These are phyloP conservation scores for Xylariaceae sp. DNA, from an alignment of 2,329 filamentous ascomycete genomes.

Conservation along the genomic window DNA sequence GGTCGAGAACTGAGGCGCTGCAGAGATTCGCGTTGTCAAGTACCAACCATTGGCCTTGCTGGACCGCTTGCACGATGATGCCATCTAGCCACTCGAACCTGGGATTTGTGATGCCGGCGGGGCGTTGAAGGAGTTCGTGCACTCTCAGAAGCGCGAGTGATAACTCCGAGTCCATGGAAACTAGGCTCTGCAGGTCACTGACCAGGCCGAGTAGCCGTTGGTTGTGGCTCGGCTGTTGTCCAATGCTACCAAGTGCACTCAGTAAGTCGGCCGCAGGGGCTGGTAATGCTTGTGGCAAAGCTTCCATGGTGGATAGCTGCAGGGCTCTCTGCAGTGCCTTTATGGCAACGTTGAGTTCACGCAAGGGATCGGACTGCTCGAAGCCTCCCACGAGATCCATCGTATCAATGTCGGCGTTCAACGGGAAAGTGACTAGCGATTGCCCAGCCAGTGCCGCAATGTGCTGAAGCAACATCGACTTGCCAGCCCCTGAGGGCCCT, in stretches of 20 bases:
- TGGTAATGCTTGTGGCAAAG: conserved; percentile 40
- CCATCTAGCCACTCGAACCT: conserved; percentile 97
- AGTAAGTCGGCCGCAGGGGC: conserved; percentile 42
- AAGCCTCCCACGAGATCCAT: conserved; percentile 97
- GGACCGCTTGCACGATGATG: conserved; percentile 77
- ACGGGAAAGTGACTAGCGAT: conserved; percentile 69
- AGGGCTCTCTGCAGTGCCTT: conserved; percentile 31
- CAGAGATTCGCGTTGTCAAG: conserved; percentile 97
- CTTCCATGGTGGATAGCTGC: conserved; percentile 40
- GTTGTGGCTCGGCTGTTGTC: conserved; percentile 32
- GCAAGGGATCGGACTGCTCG: conserved; percentile 80
- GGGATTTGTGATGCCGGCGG: conserved; percentile 58
- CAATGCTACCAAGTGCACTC: conserved; percentile 37
- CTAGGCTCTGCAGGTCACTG: conserved; percentile 30
- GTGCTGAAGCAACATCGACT: conserved; percentile 71
- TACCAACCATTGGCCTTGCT: conserved; percentile 84
- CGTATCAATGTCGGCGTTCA: conserved; percentile 93
- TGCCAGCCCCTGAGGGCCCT: conserved; percentile 78
- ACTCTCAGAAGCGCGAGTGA: conserved; percentile 40
- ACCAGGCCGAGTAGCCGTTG: conserved; percentile 31
- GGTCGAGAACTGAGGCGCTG: conserved; percentile 86
- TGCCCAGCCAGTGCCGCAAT: conserved; percentile 74
- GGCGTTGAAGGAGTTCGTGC: conserved; percentile 41
- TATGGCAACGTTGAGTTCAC: conserved; percentile 59
- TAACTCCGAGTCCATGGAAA: conserved; percentile 38